Percentiles rank a stretch among this genome's conserved stretches.
Conservation (phyloP, 305 asterid species). For the Fraxinus ornus region DNA sequence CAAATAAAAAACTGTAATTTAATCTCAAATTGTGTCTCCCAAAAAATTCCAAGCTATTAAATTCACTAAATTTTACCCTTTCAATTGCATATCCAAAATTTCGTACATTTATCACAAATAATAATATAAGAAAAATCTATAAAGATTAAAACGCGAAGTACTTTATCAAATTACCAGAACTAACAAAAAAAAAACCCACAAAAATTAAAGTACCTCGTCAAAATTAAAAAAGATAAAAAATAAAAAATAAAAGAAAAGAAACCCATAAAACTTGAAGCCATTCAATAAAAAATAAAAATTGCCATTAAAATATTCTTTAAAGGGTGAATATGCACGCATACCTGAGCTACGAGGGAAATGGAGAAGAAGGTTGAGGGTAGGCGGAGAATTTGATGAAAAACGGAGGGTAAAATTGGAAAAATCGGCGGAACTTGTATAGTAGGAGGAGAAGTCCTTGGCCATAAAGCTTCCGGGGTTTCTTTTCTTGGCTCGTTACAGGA, state of each 20-base stretch:
- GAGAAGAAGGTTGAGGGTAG: conserved; percentile 14
- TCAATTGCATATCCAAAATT: background rate
- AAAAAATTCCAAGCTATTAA: background rate
- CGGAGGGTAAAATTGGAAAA: conserved; percentile 28
- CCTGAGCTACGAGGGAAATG: conserved; percentile 34
- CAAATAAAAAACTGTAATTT: background rate
- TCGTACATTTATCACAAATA: background rate
- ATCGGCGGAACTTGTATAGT: conserved; percentile 26
- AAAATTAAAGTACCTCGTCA: background rate
- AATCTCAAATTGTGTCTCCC: background rate
- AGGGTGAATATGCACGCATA: conserved; percentile 8
- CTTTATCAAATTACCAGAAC: background rate
- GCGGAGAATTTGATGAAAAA: conserved; percentile 12
- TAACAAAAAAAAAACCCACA: background rate
- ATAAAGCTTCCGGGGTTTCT: conserved; percentile 42
- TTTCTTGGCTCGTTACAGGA: conserved; percentile 7
- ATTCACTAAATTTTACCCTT: conserved; percentile 2
- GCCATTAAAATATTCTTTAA: background rate
- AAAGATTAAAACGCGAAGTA: background rate
- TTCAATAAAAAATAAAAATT: background rate
- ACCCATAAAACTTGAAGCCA: background rate
- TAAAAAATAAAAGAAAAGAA: background rate
- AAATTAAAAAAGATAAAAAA: background rate
- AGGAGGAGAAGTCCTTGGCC: conserved; percentile 50
- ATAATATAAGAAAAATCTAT: background rate